Percentiles rank a stretch among this genome's conserved stretches.
Conservation (phyloP, 805 yeast genomes). For the Saturnispora serradocipensis region DNA sequence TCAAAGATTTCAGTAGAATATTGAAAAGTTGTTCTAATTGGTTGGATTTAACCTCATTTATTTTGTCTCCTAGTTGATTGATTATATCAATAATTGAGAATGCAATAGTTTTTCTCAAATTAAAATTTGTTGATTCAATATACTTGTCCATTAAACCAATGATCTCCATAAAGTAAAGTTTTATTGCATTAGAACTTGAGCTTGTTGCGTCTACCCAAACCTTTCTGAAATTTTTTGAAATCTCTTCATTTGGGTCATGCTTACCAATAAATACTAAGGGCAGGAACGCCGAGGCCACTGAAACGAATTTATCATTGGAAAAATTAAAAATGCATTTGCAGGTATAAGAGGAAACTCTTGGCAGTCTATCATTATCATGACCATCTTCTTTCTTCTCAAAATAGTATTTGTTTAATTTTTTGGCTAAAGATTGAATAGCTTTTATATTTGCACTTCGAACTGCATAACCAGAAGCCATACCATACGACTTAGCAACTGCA, state of each 20-base stretch:
- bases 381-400: conserved; percentile 34
- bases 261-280: conserved; percentile 77
- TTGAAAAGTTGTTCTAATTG: conserved; percentile 34
- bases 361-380: conserved; percentile 30
- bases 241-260: conserved; percentile 46
- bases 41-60: conserved; percentile 13
- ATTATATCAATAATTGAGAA: conserved; percentile 53
- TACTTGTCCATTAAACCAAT: conserved; percentile 39
- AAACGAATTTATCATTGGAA: conserved; percentile 57
- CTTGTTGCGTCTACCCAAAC: conserved; percentile 76
- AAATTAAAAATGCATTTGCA: conserved; percentile 58
- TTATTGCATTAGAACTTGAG: conserved; percentile 63
- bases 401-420: conserved; percentile 42
- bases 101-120: conserved; percentile 62
- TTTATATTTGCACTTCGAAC: conserved; percentile 52
- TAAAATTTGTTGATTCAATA: conserved; percentile 50
- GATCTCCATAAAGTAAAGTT: conserved; percentile 64
- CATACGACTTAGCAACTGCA: conserved; percentile 65
- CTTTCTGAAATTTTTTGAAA: conserved; percentile 40
- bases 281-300: conserved; percentile 52
- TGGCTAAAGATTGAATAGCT: conserved; percentile 44
- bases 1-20: conserved; percentile 48
- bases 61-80: conserved; percentile 31
- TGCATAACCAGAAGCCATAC: conserved; percentile 71
- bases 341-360: conserved; percentile 50